phyloP scores from a whole-genome alignment of 805 yeast genomes.

The Kazachstania martiniae region DNA sequence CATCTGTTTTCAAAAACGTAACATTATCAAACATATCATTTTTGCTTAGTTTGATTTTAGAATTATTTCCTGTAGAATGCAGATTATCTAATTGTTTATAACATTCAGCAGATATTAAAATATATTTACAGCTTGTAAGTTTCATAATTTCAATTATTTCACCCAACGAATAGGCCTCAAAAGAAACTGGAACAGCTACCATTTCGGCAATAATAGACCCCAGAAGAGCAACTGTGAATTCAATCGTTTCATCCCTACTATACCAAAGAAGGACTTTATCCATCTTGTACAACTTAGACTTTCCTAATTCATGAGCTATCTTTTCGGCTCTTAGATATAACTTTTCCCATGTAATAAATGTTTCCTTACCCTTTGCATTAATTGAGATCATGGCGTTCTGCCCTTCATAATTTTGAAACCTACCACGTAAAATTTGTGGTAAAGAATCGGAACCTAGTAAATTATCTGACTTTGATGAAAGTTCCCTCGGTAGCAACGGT shows the following conservation, averaged over 20 bases:
- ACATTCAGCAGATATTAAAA: constrained; percentile 72
- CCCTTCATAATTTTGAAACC: constrained; percentile 55
- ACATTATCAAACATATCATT: constrained; percentile 22
- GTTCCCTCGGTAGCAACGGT: constrained; percentile 33
- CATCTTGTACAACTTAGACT: constrained; percentile 45
- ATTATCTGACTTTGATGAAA: not conserved
- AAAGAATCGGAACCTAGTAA: constrained; percentile 33
- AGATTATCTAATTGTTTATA: constrained; percentile 63
- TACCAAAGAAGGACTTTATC: constrained; percentile 80
- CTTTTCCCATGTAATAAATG: constrained; percentile 81
- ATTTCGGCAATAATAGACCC: constrained; percentile 92
- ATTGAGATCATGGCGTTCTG: constrained; percentile 64
- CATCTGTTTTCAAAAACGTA: constrained; percentile 58
- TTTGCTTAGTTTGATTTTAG: constrained; percentile 23
- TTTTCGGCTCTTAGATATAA: constrained; percentile 73
- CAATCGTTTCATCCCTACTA: constrained; percentile 73
- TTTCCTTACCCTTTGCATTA: constrained; percentile 75
- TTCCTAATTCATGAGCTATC: constrained; percentile 46
- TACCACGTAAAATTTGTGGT: constrained; percentile 58
- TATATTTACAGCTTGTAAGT: constrained; percentile 64
- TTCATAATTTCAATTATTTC: constrained; percentile 67
- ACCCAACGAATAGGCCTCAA: constrained; percentile 47
- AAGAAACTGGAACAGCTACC: constrained; percentile 87
- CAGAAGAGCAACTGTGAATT: constrained; percentile 73
- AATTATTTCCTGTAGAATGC: constrained; percentile 32